Evolutionary conservation across 148 eudicot species (phyloP).

Genomic region (Rhododendron griersonianum): DNA sequence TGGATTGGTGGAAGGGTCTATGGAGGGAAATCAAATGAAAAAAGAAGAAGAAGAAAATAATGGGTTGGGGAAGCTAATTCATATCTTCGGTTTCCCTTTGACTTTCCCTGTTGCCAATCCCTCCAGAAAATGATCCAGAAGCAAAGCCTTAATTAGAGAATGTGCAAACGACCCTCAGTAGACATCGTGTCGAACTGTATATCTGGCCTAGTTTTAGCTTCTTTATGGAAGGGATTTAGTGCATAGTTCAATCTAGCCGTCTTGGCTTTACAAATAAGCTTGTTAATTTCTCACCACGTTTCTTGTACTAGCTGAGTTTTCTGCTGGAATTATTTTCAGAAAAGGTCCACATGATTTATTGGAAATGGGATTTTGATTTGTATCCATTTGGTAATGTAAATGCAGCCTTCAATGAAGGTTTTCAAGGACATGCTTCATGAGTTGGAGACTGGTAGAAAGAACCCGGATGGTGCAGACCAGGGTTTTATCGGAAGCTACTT

Average conservation of each 20-base stretch:
- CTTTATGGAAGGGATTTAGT: background rate
- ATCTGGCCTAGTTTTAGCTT: background rate
- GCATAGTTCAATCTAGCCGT: background rate
- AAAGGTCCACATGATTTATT: background rate
- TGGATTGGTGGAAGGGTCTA: background rate
- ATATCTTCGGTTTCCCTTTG: background rate
- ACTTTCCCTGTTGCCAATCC: background rate
- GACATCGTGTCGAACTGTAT: background rate
- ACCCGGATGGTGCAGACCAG: constrained; percentile 85
- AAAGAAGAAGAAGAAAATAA: background rate
- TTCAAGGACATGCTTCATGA: constrained; percentile 78
- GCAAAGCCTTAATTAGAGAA: background rate
- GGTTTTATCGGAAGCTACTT: constrained; percentile 87
- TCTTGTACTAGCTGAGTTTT: background rate
- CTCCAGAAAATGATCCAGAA: background rate
- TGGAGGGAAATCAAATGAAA: background rate
- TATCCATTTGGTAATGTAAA: background rate
- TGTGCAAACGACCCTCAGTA: background rate
- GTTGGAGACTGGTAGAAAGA: constrained; percentile 47
- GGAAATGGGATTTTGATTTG: background rate
- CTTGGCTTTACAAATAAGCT: background rate
- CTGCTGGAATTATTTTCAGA: background rate
- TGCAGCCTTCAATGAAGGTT: constrained; percentile 76
- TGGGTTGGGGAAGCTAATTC: background rate
- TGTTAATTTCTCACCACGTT: background rate